Evolutionary conservation across 1,284 basidiomycete genomes (phyloP).

Genomic region (Papiliotrema terrestris): DNA sequence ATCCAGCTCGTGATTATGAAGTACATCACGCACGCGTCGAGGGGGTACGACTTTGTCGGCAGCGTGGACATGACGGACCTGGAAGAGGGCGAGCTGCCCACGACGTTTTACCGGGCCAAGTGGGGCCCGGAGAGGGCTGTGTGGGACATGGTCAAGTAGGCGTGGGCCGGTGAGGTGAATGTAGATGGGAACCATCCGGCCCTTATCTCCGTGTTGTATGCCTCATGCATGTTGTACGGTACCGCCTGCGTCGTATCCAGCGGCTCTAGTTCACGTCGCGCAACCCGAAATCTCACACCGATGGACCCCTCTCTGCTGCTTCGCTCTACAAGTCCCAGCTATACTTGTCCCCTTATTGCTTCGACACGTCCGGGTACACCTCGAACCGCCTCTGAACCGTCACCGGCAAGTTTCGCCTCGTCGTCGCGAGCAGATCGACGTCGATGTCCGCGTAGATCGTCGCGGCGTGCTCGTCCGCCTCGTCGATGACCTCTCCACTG

Average conservation of each 20-base stretch:
- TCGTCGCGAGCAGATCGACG: constrained; percentile 62
- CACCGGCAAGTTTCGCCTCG: constrained; percentile 79
- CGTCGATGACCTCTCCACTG: constrained; percentile 75
- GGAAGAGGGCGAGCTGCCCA: constrained; percentile 42
- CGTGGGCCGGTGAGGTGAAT: no score
- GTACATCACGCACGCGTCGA: constrained; percentile 24
- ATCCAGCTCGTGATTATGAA: constrained; percentile 45
- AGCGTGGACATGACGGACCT: constrained; percentile 39
- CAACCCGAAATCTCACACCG: no score
- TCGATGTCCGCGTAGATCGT: constrained; percentile 81
- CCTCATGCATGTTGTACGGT: no score
- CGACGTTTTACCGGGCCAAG: constrained; percentile 35
- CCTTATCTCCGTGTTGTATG: no score
- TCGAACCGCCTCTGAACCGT: constrained; percentile 86
- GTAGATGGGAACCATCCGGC: no score
- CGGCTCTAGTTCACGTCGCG: no score
- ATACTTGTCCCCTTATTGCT: background rate
- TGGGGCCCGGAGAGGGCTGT: constrained; percentile 14
- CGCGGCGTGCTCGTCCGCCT: constrained; percentile 74
- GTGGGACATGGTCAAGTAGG: constrained; percentile 8
- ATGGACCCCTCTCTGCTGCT: no score
- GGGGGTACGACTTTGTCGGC: constrained; percentile 40
- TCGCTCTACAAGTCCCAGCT: no score
- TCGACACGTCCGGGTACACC: constrained; percentile 72
- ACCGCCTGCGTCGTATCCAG: no score